A percentile compares a stretch with the other conserved stretches of the same genome.
phyloP scores from a whole-genome alignment of 352 stramenopile genomes.

The Pythium rishiriense region DNA sequence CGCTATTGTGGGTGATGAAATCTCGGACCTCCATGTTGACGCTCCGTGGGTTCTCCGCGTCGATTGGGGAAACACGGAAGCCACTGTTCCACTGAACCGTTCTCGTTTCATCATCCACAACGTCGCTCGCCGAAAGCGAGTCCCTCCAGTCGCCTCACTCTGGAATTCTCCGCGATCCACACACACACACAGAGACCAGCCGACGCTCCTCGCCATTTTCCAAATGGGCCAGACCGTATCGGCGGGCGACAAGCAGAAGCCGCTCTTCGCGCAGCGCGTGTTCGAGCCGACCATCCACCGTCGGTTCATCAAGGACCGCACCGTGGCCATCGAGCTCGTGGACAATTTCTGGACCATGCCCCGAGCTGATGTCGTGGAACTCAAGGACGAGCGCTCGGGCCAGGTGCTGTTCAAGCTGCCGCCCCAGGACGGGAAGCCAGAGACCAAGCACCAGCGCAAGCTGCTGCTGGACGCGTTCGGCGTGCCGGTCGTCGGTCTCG shows the following conservation, averaged over 20 bases:
- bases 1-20: too few relatives aligned
- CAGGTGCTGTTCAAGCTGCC: conserved; percentile 19
- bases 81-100: too few relatives aligned
- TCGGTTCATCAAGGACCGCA: conserved; percentile 15
- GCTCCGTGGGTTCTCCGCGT: too few relatives aligned
- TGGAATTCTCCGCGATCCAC: too few relatives aligned
- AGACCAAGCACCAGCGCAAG: conserved; percentile 9
- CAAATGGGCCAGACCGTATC: conserved; percentile 11
- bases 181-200: too few relatives aligned
- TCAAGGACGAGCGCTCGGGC: conserved; percentile 12
- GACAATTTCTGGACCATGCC: conserved; percentile 20
- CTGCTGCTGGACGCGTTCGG: conserved; percentile 17
- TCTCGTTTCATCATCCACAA: too few relatives aligned
- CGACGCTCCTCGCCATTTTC: too few relatives aligned
- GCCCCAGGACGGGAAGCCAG: conserved; percentile 1
- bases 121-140: too few relatives aligned
- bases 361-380: background rate
- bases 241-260: conserved; percentile 12
- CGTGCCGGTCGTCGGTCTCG: conserved; percentile 10
- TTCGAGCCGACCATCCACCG: conserved; percentile 20
- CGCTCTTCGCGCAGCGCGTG: conserved; percentile 16
- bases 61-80: too few relatives aligned
- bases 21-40: too few relatives aligned
- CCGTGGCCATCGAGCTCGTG: conserved; percentile 12
- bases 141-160: too few relatives aligned